phyloP scores from a whole-genome alignment of 164 flowering plant genomes.

The Cinnamomum micranthum region DNA sequence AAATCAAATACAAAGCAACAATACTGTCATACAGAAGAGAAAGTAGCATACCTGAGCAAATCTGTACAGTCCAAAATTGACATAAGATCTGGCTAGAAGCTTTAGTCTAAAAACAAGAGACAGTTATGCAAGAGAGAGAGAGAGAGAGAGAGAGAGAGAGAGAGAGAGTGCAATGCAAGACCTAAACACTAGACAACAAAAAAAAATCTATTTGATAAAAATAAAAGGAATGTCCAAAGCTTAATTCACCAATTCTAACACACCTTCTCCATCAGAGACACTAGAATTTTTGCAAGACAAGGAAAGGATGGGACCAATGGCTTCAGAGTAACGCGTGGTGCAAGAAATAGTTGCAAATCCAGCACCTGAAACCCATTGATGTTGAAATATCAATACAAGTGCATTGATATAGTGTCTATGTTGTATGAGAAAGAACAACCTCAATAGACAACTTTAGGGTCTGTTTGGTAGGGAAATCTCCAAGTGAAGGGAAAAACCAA shows the following conservation, averaged over 20 bases:
- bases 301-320: conserved; percentile 93
- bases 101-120: conserved; percentile 56
- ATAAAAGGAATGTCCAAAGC: too few relatives aligned
- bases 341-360: conserved; percentile 92
- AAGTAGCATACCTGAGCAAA: conserved; percentile 64
- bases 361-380: conserved; percentile 48
- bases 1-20: background rate
- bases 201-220: background rate
- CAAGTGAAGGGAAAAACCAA: too few relatives aligned
- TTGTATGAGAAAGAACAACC: too few relatives aligned
- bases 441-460: too few relatives aligned
- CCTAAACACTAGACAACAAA: background rate
- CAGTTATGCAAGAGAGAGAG: too few relatives aligned
- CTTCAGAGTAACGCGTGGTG: conserved; percentile 88
- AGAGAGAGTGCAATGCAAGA: too few relatives aligned
- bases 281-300: conserved; percentile 79
- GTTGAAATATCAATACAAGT: too few relatives aligned
- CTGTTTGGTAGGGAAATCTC: too few relatives aligned
- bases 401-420: too few relatives aligned
- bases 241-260: background rate
- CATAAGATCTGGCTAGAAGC: conserved; percentile 87
- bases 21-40: background rate
- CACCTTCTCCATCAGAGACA: conserved; percentile 97
- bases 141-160: too few relatives aligned
- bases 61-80: conserved; percentile 84